phyloP scores from a whole-genome alignment of 129 eudicot genomes.

The Helichrysum umbraculigerum region DNA sequence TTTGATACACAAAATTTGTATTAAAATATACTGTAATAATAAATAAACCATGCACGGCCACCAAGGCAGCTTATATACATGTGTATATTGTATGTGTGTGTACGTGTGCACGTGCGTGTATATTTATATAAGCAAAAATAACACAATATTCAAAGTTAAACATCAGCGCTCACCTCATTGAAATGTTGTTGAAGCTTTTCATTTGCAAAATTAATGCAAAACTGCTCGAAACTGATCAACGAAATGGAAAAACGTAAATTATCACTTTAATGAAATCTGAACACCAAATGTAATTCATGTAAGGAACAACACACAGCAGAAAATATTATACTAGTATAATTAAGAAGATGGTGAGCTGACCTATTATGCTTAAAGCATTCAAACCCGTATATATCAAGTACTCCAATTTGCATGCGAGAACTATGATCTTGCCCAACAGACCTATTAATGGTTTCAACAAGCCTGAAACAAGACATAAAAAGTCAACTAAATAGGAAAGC shows the following conservation, averaged over 20 bases:
- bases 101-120: too few species aligned
- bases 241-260: neutral
- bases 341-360: constrained; percentile 31
- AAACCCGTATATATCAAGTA: constrained; percentile 94
- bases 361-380: constrained; percentile 94
- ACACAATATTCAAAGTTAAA: constrained; percentile 3
- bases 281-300: neutral
- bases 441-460: constrained; percentile 89
- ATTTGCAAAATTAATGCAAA: constrained; percentile 97
- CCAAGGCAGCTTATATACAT: neutral
- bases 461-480: constrained; percentile 57
- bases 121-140: neutral
- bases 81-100: neutral
- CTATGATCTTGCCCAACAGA: constrained; percentile 94
- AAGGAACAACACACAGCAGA: constrained; percentile 15
- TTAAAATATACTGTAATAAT: neutral
- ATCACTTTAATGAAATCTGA: constrained; percentile 14
- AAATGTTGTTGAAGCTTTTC: constrained; percentile 99
- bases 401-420: constrained; percentile 85
- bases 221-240: constrained; percentile 86
- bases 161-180: constrained; percentile 69
- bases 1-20: constrained; percentile 3
- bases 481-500: constrained; percentile 6
- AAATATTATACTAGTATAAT: constrained; percentile 9
- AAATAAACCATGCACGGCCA: neutral